These are phyloP conservation scores for Gymnopilus dilepis DNA, from an alignment of 768 basidiomycete species.

Conservation along the genomic window DNA sequence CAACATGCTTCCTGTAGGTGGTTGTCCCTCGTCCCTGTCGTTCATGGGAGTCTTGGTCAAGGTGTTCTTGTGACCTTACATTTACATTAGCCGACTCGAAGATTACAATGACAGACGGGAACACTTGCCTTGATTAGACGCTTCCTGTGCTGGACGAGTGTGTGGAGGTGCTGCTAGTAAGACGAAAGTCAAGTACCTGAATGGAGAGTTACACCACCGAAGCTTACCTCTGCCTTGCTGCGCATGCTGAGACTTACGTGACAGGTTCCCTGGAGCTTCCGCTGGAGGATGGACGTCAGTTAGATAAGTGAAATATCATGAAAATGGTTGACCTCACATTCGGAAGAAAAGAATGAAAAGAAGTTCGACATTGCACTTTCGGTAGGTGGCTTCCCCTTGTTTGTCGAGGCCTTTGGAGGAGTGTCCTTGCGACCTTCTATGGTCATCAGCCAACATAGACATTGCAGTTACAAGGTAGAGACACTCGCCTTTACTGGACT, in stretches of 20 bases:
- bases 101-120: too few species aligned
- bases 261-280: slow-evolving; percentile 5
- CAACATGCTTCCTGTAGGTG: too few species aligned
- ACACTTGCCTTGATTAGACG: slow-evolving; percentile 16
- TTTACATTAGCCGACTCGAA: too few species aligned
- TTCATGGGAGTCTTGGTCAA: too few species aligned
- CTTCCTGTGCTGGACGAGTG: slow-evolving; percentile 14
- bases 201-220: slow-evolving; percentile 15
- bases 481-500: too few species aligned
- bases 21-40: too few species aligned
- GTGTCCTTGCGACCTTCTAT: too few species aligned
- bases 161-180: slow-evolving; percentile 14
- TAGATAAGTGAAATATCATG: slow-evolving; percentile 15
- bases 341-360: slow-evolving; percentile 15
- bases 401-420: slow-evolving; percentile 16
- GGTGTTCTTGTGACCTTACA: too few species aligned
- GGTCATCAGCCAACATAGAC: too few species aligned
- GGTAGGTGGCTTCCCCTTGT: slow-evolving; percentile 15
- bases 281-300: slow-evolving; percentile 5
- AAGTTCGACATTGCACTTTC: slow-evolving; percentile 8
- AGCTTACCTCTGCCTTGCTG: slow-evolving; percentile 17
- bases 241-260: slow-evolving; percentile 18
- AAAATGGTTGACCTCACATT: slow-evolving; percentile 18
- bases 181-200: slow-evolving; percentile 10
- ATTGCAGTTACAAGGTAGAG: too few species aligned